These are phyloP conservation scores for Lolium perenne DNA, from an alignment of 176 grass and related monocot species.

Conservation along the genomic window DNA sequence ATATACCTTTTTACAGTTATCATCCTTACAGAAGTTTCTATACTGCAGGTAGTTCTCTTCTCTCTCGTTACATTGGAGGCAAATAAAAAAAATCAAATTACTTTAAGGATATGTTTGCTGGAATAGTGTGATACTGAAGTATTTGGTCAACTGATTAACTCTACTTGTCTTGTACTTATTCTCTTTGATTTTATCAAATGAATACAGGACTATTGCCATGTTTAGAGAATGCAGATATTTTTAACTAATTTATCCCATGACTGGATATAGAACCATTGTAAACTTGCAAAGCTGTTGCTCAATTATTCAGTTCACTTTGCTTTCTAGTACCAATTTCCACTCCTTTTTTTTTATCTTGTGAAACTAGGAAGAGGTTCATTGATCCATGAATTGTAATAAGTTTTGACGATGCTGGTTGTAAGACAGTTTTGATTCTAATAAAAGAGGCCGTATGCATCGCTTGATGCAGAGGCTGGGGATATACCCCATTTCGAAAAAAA, in stretches of 20 bases:
- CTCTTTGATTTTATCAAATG: not conserved
- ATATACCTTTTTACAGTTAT: no score
- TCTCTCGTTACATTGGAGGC: not conserved
- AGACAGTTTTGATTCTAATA: no score
- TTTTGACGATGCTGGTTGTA: no score
- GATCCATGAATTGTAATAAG: no score
- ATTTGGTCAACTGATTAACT: not conserved
- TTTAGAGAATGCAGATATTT: not conserved
- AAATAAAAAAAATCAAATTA: not conserved
- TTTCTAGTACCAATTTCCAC: no score
- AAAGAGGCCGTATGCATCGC: no score
- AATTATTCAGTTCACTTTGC: not conserved
- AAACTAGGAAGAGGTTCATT: not conserved
- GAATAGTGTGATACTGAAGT: not conserved
- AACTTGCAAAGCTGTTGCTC: not conserved
- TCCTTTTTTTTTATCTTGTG: not conserved
- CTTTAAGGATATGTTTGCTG: not conserved
- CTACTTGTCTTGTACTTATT: not conserved
- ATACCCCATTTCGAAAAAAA: no score
- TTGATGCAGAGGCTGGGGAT: no score
- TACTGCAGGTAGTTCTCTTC: slow-evolving; percentile 15
- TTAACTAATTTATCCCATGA: slow-evolving; percentile 1
- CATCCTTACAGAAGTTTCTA: slow-evolving; percentile 47
- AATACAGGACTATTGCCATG: not conserved
- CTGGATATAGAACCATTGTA: not conserved